Percentiles rank a stretch among this genome's conserved stretches.
phyloP scores from a whole-genome alignment of 2,329 filamentous ascomycete genomes.

The Diplodia mutila region DNA sequence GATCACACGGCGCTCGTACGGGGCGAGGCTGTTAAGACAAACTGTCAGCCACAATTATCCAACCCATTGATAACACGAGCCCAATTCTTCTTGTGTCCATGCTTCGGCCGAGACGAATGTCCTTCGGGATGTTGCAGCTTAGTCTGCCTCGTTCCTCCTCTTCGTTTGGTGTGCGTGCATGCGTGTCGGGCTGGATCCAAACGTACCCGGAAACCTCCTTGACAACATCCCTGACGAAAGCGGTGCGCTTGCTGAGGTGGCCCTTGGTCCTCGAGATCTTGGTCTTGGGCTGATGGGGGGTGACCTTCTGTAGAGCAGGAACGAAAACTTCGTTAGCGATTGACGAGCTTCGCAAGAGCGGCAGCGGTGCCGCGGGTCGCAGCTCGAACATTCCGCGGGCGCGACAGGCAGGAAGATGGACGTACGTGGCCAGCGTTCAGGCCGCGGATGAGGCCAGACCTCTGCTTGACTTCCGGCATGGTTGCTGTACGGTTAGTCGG shows the following conservation, averaged over 20 bases:
- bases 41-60: constrained; percentile 25
- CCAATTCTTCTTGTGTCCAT: background rate
- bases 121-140: background rate
- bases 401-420: constrained; percentile 35
- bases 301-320: constrained; percentile 54
- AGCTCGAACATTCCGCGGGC: background rate
- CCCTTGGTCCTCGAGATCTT: constrained; percentile 78
- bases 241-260: constrained; percentile 93
- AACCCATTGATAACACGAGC: background rate
- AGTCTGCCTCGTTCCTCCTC: background rate
- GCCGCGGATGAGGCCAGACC: constrained; percentile 60
- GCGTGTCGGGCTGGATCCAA: constrained; percentile 34
- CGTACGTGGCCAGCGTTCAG: constrained; percentile 70
- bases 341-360: constrained; percentile 21
- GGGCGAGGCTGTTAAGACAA: constrained; percentile 66
- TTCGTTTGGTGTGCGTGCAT: constrained; percentile 17
- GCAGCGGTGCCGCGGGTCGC: constrained; percentile 11
- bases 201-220: constrained; percentile 95
- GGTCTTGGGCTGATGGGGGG: constrained; percentile 53
- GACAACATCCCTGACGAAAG: constrained; percentile 95
- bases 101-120: background rate
- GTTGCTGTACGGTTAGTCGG: constrained; percentile 39
- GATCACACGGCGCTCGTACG: constrained; percentile 98
- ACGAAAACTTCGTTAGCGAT: constrained; percentile 33
- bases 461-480: constrained; percentile 60